Base-by-base conservation (phyloP, 225 moss, liverwort and hornwort genomes). In the Rhytidiadelphus loreus region DNA sequence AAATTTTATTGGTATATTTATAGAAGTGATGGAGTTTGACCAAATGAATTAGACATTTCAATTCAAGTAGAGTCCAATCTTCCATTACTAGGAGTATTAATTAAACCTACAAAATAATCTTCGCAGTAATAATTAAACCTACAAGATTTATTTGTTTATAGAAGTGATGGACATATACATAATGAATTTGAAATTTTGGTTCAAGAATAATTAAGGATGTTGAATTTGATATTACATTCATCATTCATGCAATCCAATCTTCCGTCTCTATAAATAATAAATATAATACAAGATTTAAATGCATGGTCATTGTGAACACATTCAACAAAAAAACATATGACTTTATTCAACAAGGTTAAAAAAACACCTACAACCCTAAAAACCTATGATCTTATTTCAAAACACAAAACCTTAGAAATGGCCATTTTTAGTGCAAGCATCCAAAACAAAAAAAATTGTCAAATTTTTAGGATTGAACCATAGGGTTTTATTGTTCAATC, bases 121-220 rank as follows among this genome's bases (percentile, higher is more conserved):
- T 50, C 50, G 4, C n/a, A 7, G 6, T 57, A 39, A 3, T 11
- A 58, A 39, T 39, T 25, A 39, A 58, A 70, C 11, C n/a, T 12
- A 19, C 2, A 3, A 39, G 19, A 39, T 80, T 80, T 43, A 37
- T 2, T 1, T 29, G 29, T 16, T 71, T 3, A 43, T 26, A 9
- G 1, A 70, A 41, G 8, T 70, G 8, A 41, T 26, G 7, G 26
- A 43, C 4, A 15, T 1, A 4, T 0, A 43, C 13, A 5, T 0
- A 71, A 26, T 71, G 71, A 26, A 15, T 26, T 26, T 43, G 14
- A 43, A 70, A 43, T 26, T 43, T 43, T 3, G 3, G 2, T 41
- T 8, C 16, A 43, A 71, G 13, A 15, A 24, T 4, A 16, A 1
- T 3, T 25, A 9, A 8, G 9, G 26, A 41, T 43, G 43, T n/a